Conservation (phyloP, 2,329 filamentous ascomycete genomes). For the Talaromyces sp. region DNA sequence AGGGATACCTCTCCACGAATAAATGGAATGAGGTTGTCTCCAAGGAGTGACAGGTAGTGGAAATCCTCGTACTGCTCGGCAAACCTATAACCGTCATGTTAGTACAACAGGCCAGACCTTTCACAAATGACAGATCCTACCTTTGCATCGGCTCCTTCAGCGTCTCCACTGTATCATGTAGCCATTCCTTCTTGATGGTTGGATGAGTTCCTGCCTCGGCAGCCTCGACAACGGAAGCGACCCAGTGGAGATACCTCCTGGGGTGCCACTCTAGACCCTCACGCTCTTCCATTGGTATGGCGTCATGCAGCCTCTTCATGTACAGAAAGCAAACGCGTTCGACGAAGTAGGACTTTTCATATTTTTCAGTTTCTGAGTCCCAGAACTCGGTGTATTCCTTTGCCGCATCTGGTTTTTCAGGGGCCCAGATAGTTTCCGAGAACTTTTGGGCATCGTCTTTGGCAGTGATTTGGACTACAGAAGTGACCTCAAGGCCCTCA, state of each 20-base stretch:
- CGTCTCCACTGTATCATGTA: background rate
- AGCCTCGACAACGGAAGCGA: conserved; percentile 1
- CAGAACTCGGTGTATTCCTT: conserved; percentile 1
- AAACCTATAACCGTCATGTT: background rate
- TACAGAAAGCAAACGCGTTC: conserved; percentile 6
- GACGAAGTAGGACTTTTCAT: background rate
- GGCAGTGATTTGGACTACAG: background rate
- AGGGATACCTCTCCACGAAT: conserved; percentile 3
- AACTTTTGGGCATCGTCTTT: conserved; percentile 1
- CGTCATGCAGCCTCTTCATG: conserved; percentile 6
- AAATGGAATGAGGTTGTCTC: background rate
- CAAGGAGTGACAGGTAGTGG: background rate
- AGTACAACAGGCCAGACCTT: background rate
- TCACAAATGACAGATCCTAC: background rate
- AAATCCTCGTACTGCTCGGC: conserved; percentile 4
- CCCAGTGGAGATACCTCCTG: background rate
- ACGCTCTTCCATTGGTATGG: conserved; percentile 1
- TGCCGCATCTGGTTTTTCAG: background rate
- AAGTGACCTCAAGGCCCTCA: conserved; percentile 7
- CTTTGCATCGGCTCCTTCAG: background rate
- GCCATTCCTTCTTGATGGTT: conserved; percentile 5
- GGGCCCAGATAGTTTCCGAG: conserved; percentile 10
- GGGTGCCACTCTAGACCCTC: conserved; percentile 6
- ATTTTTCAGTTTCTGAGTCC: background rate
- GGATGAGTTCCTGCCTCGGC: background rate